phyloP scores from a whole-genome alignment of 106 monocot genomes.

The Iris macrosiphon region DNA sequence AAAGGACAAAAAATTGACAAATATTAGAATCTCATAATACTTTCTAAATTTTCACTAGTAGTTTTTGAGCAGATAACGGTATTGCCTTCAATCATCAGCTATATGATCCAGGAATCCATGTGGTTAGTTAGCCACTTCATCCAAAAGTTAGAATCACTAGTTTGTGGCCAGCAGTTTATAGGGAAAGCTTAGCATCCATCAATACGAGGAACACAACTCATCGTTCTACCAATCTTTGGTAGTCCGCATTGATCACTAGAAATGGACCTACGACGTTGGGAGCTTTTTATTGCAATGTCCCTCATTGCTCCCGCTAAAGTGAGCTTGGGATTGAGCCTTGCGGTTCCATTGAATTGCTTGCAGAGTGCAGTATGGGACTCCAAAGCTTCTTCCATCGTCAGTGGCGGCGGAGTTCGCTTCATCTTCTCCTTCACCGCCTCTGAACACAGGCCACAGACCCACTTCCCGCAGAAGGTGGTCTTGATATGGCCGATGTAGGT shows the following conservation, averaged over 20 bases:
- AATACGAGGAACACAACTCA: constrained; percentile 27
- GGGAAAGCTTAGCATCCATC: neutral
- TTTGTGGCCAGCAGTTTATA: no score
- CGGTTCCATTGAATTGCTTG: constrained; percentile 41
- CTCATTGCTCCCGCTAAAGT: constrained; percentile 60
- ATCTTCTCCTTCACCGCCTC: constrained; percentile 62
- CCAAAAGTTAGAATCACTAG: no score
- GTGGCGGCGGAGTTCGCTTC: constrained; percentile 4
- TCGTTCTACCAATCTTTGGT: constrained; percentile 26
- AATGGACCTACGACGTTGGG: constrained; percentile 5
- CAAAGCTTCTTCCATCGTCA: constrained; percentile 26
- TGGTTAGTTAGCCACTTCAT: no score
- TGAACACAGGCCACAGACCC: constrained; percentile 70
- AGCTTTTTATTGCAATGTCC: constrained; percentile 65
- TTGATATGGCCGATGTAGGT: constrained; percentile 38
- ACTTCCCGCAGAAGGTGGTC: constrained; percentile 31
- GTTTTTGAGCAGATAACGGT: no score
- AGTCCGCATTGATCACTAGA: neutral
- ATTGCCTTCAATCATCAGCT: no score
- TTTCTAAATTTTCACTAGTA: no score
- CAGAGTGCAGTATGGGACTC: constrained; percentile 39
- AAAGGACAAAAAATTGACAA: no score
- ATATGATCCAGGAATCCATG: no score
- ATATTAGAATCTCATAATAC: no score
- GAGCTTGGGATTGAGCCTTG: constrained; percentile 64